Base-by-base conservation (phyloP, 805 yeast species). In the Wickerhamiella hasegawae region DNA sequence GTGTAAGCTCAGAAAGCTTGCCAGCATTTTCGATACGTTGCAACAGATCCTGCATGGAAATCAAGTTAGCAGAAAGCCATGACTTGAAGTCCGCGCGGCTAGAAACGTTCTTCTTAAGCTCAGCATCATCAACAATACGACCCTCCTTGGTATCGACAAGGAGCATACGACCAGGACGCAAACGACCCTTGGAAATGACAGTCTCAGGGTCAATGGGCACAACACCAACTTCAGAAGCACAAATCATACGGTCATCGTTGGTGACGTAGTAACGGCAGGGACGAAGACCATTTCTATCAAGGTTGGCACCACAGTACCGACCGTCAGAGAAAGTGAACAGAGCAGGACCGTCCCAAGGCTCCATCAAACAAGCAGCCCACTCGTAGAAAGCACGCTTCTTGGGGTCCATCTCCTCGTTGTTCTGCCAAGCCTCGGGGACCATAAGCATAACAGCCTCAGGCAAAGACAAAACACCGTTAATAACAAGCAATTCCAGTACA, bases 311-410 rank as follows among this genome's bases (percentile, higher is more conserved):
- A 62, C 95, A 83, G 69, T 82, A 87, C 49, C 97, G 71, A 47
- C 94, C 96, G 59, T 87, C 97, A 25, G 96, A 87, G 58, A 87
- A 90, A 21, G 94, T 84, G 65, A 87, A 81, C 46, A 90, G 64
- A 24, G 97, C 97, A 15, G 98, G 98, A 45, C 98, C 98, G 62
- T 87, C 98, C 98, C 98, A 87, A 6, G 97, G 97, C 63, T 87
- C 98, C 95, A 90, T 90, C 45, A 87, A 63, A 62, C 96, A 84
- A 10, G 97, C 94, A 32, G 96, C 97, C 97, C 97, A 87, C 58
- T 90, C 96, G 62, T 87, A 87, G 60, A 92, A 87, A 1, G 97
- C 96, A 49, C 70, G 74, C 63, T 85, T 80, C 57, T 79, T 76
- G 37, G 93, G 82, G 57, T 87, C 95, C 79, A 87, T 84, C 44